A percentile compares a stretch with the other conserved stretches of the same genome.
These are phyloP conservation scores for Pythium folliculosum DNA, from an alignment of 352 stramenopile genomes.

Conservation along the genomic window DNA sequence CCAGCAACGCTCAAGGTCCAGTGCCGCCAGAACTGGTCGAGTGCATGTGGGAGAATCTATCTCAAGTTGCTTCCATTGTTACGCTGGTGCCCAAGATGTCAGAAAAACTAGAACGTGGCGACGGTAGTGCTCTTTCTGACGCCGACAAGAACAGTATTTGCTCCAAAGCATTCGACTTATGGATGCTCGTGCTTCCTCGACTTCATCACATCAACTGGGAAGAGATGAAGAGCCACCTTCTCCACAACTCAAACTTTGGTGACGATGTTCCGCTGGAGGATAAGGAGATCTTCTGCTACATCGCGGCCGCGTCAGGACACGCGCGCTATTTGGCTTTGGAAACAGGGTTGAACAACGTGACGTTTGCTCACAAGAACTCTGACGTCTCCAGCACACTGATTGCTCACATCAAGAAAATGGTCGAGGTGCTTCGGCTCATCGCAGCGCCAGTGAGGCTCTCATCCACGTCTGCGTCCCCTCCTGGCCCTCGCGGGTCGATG, in stretches of 20 bases:
- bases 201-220: slow-evolving; percentile 67
- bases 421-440: slow-evolving; percentile 27
- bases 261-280: slow-evolving; percentile 47
- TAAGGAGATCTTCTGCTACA: slow-evolving; percentile 60
- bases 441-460: neutral
- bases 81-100: slow-evolving; percentile 20
- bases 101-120: neutral
- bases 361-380: slow-evolving; percentile 31
- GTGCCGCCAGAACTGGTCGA: slow-evolving; percentile 30
- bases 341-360: slow-evolving; percentile 36
- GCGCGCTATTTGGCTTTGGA: slow-evolving; percentile 50
- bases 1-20: slow-evolving; percentile 7
- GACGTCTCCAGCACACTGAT: slow-evolving; percentile 22
- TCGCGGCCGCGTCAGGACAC: slow-evolving; percentile 42
- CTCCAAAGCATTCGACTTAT: slow-evolving; percentile 63
- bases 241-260: slow-evolving; percentile 53
- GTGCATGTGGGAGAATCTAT: slow-evolving; percentile 78
- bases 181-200: slow-evolving; percentile 54
- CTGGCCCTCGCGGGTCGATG: slow-evolving; percentile 11
- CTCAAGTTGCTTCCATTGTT: slow-evolving; percentile 65
- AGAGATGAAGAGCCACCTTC: slow-evolving; percentile 44
- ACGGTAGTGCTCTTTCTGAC: slow-evolving; percentile 38
- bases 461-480: neutral
- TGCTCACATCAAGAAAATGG: slow-evolving; percentile 17
- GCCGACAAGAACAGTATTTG: slow-evolving; percentile 41